A percentile compares a stretch with the other conserved stretches of the same genome.
Conservation (phyloP, 768 basidiomycete genomes). For the Boletus vinaceobasis region DNA sequence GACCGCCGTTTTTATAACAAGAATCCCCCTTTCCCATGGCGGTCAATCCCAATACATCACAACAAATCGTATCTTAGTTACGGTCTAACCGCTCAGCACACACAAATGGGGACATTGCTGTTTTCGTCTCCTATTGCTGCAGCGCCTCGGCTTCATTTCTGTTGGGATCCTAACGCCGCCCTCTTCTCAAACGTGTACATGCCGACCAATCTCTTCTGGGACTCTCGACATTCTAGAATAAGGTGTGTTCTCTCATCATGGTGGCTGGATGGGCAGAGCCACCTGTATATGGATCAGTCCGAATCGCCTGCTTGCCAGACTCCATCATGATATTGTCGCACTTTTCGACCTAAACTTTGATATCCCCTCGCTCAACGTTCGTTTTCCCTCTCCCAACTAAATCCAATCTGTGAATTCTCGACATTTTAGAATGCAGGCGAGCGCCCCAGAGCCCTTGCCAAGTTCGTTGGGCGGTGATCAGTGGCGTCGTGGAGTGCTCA, state of each 20-base stretch:
- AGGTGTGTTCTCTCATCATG: constrained; percentile 2
- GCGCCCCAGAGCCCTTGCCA: background rate
- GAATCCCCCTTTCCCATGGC: constrained; percentile 18
- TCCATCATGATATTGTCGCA: too few species aligned
- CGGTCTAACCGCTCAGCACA: constrained; percentile 10
- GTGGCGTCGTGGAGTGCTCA: constrained; percentile 23
- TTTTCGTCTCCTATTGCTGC: background rate
- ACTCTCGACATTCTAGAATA: constrained; percentile 4
- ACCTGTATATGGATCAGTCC: constrained; percentile 17
- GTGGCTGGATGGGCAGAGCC: constrained; percentile 12
- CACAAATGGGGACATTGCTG: background rate
- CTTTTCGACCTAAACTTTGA: constrained; percentile 1
- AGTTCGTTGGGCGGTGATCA: constrained; percentile 5
- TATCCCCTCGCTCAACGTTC: background rate
- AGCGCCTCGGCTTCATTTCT: constrained; percentile 6
- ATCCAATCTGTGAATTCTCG: background rate
- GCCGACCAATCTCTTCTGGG: constrained; percentile 5
- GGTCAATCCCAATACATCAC: constrained; percentile 7
- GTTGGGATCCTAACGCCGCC: constrained; percentile 9
- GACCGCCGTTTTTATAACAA: constrained; percentile 10
- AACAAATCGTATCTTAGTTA: constrained; percentile 23
- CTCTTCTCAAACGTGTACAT: constrained; percentile 10
- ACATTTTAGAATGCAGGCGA: background rate
- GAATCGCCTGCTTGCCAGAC: constrained; percentile 3
- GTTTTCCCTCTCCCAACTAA: background rate